Base-by-base conservation (phyloP, 176 grass and related monocot genomes). In the Aechmea fasciata region DNA sequence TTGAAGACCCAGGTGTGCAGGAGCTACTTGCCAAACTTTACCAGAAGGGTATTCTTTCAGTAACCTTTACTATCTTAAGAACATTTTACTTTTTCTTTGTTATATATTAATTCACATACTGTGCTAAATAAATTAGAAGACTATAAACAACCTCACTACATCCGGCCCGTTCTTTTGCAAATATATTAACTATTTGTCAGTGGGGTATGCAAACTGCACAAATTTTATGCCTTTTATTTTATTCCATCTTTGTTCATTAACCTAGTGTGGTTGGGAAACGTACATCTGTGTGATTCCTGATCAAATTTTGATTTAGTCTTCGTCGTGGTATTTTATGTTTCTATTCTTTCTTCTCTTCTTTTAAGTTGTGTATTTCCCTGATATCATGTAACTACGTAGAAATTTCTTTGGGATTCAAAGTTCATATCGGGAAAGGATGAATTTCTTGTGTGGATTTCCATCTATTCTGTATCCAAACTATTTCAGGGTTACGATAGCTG, bases 1-100 rank as follows among this genome's bases (percentile, higher is more conserved):
- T 99, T 65, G 90, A 99, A 85, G 95, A 99, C 75, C 95, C 95
- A 65, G 95, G 90, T 76, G 95, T 99, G 28, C 90, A 88, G 52
- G 95, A 99, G 71, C 76, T 94, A 62, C 85, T 99, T 53, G 77
- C 50, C 48, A 99, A 99, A 67, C 69, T 99, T 80, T 94, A 99
- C 77, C 90, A 99, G 77, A 91, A 88, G 84, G 95, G 95, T 99
- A 82, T 61, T 18, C 17, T 61, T 13, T 13, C 11, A 13, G 52
- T 12, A n/a, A 55, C 6, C 6, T 55, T 55, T 55, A 55, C 15
- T 55, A n/a, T 55, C 15, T 55, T 55, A 55, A n/a, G 11, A 55
- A 22, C n/a, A 61, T 61, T 61, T 61, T 18, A 2, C 15, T n/a
- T 61, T 61, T 19, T 22, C 55, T 61, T 61, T 61, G 33, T 55